Base-by-base conservation (phyloP, 1,139 yeast species). In the Taphrina pruni region DNA sequence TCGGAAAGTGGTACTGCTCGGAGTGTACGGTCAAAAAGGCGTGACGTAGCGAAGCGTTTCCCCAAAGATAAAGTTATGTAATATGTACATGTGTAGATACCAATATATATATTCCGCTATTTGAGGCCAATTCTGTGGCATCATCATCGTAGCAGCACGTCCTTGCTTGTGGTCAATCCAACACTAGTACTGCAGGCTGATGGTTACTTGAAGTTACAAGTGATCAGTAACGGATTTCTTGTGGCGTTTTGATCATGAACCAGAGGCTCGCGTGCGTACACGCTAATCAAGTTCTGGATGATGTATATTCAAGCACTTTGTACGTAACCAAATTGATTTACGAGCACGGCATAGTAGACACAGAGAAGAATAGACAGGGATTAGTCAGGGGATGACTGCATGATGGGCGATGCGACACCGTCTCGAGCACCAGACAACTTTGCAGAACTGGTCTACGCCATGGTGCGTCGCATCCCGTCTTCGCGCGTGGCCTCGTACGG, bases 1-100 rank as follows among this genome's bases (percentile, higher is more conserved):
- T 75, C n/a, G 82, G 82, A 1, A 77, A 78, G 26, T 79, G 82
- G 82, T 80, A 76, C 70, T 79, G 82, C 70, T 78, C 81, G 6
- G 75, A 69, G 46, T 69, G 71, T 41, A 17, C 54, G 14, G 69
- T 14, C 45, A 57, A 41, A 43, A 65, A 38, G 54, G 36, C 48
- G 12, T 45, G 48, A 45, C n/a, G n/a, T 26, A 26, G 26, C 26
- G 3, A 26, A 26, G 3, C 4, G 26, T 26, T 26, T 26, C 1
- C 26, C 26, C 1, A 26, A 26, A 26, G 4, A 26, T 2, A 26
- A 1, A 26, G 26, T 26, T 26, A 26, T 26, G 26, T 26, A 5
- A 45, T 45, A 45, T 45, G 20, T 12, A 12, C n/a, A 45, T 45
- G 20, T 45, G 3, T n/a, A 45, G 1, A 2, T 26, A 26, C 1